Base-by-base conservation (phyloP, 768 basidiomycete species). In the Mycena crocata region DNA sequence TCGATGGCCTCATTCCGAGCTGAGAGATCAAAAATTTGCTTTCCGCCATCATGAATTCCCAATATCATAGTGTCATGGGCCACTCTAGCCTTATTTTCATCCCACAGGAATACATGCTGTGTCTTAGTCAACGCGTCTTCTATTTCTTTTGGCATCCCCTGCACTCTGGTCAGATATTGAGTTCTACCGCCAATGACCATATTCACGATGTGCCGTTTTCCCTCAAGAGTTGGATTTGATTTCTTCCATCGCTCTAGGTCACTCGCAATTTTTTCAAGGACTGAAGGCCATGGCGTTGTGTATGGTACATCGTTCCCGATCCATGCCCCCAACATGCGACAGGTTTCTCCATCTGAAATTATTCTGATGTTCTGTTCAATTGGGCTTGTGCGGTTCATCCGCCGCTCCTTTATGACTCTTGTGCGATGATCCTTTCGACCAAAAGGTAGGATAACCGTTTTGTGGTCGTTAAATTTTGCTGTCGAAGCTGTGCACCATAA, bases 401-500 rank as follows among this genome's bases (percentile, higher is more conserved):
- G 9, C 35, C 57, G 32, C 23, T 58, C 57, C 1, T 35, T 6
- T 5, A 58, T 1, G 5, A 58, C 57, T 13, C 35, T 58, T 24
- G 12, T 7, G 6, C 57, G 42, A 48, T 46, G 48, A 4, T 2
- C 1, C 14, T 42, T 1, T 23, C 44, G 32, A 5, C 57, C 42
- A 58, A 58, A 48, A 21, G 57, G 57, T 17, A 35, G 23, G 3
- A 48, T 2, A 23, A 58, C 34, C 1, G 57, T 85, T 67, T 86
- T 86, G 0, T 64, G 51, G 0, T 68, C 55, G 49, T 84, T 86
- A 64, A 85, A 85, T 52, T 79, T 80, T 0, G 82, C 83, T 0
- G 75, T 70, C 19, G 80, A 80, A 17, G 77, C 81, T 0, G 28
- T 31, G 62, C 81, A 86, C 84, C 84, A 86, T 0, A 39, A 31